Base-by-base conservation (phyloP, 2,329 filamentous ascomycete genomes). In the Byssoonygena ceratinophila region DNA sequence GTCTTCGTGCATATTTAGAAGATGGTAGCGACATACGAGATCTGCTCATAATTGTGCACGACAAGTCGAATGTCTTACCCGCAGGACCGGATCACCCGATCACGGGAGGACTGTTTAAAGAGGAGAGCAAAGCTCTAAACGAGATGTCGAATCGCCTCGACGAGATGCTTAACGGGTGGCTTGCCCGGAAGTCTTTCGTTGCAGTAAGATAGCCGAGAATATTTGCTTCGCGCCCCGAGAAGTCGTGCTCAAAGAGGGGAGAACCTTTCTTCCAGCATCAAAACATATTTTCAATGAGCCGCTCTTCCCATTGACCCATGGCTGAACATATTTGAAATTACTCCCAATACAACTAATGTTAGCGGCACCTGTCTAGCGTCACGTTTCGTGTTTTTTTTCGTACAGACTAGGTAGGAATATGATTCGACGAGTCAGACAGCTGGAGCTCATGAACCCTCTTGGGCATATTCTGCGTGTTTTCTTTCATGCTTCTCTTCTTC, bases 61-160 rank as follows among this genome's bases (percentile, higher is more conserved):
- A 97, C 69, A 95, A 90, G 66, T 85, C 82, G 12, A 86, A 90
- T 54, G 82, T 94, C 14, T 78, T 82, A 39, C 85, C 88, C 16
- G 86, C 84, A 6, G 81, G 84, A 1, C 78, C 80, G n/a, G 87
- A 95, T 53, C 90, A 97, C 66, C 91, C 91, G 0, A 76, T 94
- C 41, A 87, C 85, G 47, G 81, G 81, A 12, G 80, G 82, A 20
- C 72, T 97, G 51, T 97, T 94, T 72, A 82, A 82, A 46, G 87
- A 94, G 64, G 87, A 95, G 69, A 90, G 88, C 63, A 86, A 85
- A 59, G 85, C 85, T 64, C 71, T 97, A 64, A 84, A 84, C 49
- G 87, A 92, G 65, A 90, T 98, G 69, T 91, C 87, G 54, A 85
- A 84, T 71, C 84, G 91, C 76, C 77, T 97, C 59, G 91, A 98